phyloP scores from a whole-genome alignment of 805 yeast species.

The Cyberlindnera mrakii region DNA sequence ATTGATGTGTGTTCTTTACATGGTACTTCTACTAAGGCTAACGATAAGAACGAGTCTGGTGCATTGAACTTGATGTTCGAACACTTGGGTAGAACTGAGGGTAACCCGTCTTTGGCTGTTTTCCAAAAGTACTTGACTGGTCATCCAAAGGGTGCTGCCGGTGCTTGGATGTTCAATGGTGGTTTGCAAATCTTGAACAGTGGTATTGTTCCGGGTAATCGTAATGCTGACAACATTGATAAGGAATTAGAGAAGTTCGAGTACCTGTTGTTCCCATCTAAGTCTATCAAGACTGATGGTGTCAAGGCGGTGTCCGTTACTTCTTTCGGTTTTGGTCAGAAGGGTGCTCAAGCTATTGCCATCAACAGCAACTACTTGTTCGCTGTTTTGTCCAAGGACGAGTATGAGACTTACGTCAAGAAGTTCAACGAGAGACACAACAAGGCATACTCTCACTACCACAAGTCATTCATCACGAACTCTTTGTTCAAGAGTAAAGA shows the following conservation, averaged over 20 bases:
- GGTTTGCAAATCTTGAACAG: conserved; percentile 86
- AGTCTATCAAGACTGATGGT: conserved; percentile 91
- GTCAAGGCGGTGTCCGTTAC: conserved; percentile 95
- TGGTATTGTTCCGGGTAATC: conserved; percentile 97
- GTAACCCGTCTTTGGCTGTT: conserved; percentile 96
- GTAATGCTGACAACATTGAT: conserved; percentile 97
- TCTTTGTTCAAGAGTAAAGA: conserved; percentile 90
- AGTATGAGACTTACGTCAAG: conserved; percentile 63
- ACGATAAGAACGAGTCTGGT: conserved; percentile 95
- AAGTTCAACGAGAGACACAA: conserved; percentile 80
- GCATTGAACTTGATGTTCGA: conserved; percentile 88
- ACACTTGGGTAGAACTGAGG: conserved; percentile 94
- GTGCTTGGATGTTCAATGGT: conserved; percentile 99
- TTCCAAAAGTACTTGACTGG: conserved; percentile 99
- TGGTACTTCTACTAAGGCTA: conserved; percentile 98
- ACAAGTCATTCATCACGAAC: conserved; percentile 87
- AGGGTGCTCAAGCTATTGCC: conserved; percentile 94
- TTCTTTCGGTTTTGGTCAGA: conserved; percentile 98
- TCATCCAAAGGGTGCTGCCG: conserved; percentile 99
- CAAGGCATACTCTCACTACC: conserved; percentile 90
- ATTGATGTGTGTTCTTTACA: conserved; percentile 97
- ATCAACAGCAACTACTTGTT: conserved; percentile 91
- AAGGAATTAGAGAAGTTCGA: conserved; percentile 74
- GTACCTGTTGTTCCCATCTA: conserved; percentile 89
- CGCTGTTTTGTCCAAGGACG: conserved; percentile 67